Conservation (phyloP, 164 flowering plant genomes). For the Malania oleifera region DNA sequence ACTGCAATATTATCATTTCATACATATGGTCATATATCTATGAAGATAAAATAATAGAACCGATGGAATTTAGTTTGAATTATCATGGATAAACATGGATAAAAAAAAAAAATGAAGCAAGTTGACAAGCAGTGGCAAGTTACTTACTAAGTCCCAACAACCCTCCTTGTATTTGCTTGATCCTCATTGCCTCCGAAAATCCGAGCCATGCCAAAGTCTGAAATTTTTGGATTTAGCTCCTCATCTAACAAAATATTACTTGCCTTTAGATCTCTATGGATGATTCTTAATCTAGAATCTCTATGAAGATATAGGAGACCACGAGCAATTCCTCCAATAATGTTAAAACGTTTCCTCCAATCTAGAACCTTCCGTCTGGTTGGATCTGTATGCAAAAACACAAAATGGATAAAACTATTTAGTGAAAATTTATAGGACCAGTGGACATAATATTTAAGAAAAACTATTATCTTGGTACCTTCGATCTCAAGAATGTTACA, state of each 20-base stretch:
- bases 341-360: constrained; percentile 28
- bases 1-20: constrained; percentile 10
- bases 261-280: constrained; percentile 35
- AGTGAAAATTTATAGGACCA: no score
- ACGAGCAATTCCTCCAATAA: constrained; percentile 28
- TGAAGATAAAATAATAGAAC: no score
- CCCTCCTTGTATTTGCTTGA: constrained; percentile 30
- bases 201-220: constrained; percentile 40
- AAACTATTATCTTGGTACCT: no score
- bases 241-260: constrained; percentile 32
- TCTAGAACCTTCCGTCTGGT: constrained; percentile 10
- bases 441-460: no score
- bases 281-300: constrained; percentile 27
- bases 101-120: no score
- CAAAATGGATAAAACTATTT: no score
- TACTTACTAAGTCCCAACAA: constrained; percentile 43
- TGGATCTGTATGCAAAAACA: constrained; percentile 19
- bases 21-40: no score
- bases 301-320: constrained; percentile 35
- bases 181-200: constrained; percentile 34
- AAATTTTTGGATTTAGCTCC: constrained; percentile 32
- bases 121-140: not conserved
- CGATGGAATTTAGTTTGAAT: no score
- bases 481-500: no score
- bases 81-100: no score